Evolutionary conservation across 371 early-diverging fungal genomes (phyloP), one percentile per base, ranked within the genome.

Genomic region (Cokeromyces recurvatus): DNA sequence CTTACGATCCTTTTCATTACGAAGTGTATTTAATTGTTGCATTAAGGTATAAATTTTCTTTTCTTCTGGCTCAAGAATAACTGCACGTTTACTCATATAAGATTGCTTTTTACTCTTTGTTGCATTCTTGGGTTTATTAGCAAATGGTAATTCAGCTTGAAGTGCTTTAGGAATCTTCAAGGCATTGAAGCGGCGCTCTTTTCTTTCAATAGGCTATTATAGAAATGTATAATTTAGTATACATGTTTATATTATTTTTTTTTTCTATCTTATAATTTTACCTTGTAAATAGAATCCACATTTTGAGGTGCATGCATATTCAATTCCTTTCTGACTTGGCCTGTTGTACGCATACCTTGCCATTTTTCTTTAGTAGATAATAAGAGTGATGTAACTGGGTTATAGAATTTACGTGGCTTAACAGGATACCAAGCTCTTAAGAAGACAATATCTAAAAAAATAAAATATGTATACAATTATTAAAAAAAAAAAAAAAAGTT

Each of bases 391-490:
- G 91, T 94, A 39, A 95, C 95, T 11, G 96, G 95, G 65, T 95
- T 96, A 77, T 92, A 98, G 74, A 84, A 93, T 66, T 87, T 85
- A 57, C 91, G 87, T 46, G 92, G 92, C 59, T 90, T 88, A 43
- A 97, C 84, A 15, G 95, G 92, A 65, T 94, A 91, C 95, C 98
- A 98, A 6, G 98, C 95, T 38, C 95, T 79, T 59, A 99, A 73
- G 68, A 98, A 97, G 16, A 99, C 90, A 71, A 99, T 97, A 68
- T 99, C 99, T 77, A 75, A 57, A 29, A 11, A 42, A 29, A n/a
- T n/a, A n/a, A n/a, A n/a, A n/a, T n/a, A n/a, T n/a, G n/a, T n/a
- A n/a, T n/a, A n/a, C n/a, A n/a, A n/a, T n/a, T 1, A 25, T 21
- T 20, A 4, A 4, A 46, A 5, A 12, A 50, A 44, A 10, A 34